These are phyloP conservation scores for Castanea crenata DNA, from an alignment of 306 rosid species.

Conservation along the genomic window DNA sequence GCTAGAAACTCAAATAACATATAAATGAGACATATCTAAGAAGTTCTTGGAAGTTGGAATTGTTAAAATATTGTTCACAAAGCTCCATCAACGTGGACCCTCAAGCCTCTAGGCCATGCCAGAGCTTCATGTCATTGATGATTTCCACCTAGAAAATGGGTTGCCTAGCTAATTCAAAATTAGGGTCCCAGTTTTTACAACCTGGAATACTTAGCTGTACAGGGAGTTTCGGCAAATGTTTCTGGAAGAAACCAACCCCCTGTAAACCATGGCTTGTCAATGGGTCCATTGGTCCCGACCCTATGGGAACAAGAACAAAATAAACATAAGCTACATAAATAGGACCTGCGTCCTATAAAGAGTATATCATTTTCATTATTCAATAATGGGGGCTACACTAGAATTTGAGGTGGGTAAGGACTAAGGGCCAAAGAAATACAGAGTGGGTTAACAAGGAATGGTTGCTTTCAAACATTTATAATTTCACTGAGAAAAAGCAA, in stretches of 20 bases:
- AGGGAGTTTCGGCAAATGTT: slow-evolving; percentile 32
- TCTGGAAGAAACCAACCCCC: slow-evolving; percentile 33
- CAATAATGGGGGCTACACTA: not conserved
- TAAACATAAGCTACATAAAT: not conserved
- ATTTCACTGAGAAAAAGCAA: too few species aligned
- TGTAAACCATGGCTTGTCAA: slow-evolving; percentile 25
- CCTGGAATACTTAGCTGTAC: slow-evolving; percentile 62
- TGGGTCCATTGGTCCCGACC: slow-evolving; percentile 42
- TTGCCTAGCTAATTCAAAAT: slow-evolving; percentile 16
- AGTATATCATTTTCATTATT: not conserved
- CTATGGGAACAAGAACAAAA: slow-evolving; percentile 6
- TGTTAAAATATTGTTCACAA: not conserved
- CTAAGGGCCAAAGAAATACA: too few species aligned
- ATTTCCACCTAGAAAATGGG: slow-evolving; percentile 33
- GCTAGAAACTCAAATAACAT: slow-evolving; percentile 3
- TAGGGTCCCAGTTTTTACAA: slow-evolving; percentile 36
- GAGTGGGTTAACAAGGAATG: not conserved
- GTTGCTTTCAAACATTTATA: not conserved
- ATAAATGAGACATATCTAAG: slow-evolving; percentile 10
- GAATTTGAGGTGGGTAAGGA: too few species aligned
- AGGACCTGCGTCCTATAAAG: slow-evolving; percentile 2
- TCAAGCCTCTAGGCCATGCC: not conserved
- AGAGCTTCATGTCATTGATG: slow-evolving; percentile 13
- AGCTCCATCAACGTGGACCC: slow-evolving; percentile 14
- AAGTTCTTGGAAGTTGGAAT: not conserved